Base-by-base conservation (phyloP, 805 yeast genomes). In the Candida golubevii region DNA sequence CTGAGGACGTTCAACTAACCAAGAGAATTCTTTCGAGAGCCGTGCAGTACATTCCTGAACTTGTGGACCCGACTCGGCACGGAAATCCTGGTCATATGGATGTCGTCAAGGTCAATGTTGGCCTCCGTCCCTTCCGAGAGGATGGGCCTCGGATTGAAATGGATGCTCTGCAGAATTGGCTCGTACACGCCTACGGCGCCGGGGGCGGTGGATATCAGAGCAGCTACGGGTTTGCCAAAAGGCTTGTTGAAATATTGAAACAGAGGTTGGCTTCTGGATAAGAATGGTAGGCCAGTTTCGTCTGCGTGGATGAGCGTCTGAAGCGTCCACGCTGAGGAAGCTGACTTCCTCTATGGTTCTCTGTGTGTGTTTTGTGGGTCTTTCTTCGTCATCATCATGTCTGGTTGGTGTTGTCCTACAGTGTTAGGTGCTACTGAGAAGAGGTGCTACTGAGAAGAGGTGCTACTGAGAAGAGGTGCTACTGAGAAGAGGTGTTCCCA, bases 171-270 rank as follows among this genome's bases (percentile, higher is more conserved):
- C 41, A 49, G 13, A 38, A 36, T 1, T 67, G 73, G 72, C 56
- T 82, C 18, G 71, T 82, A 23, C 88, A 83, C 59, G 78, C 77
- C 54, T 83, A 82, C 58, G 88, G 88, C 2, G 85, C 87, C 6
- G 58, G 58, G 11, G 57, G 53, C 2, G 59, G 54, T 1, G 58
- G 58, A 4, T 50, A 55, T 43, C 95, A 87, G 66, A 74, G 83
- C 4, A 82, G 87, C 3, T 77, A 74, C 47, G 90, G 88, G 1
- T 71, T 80, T 59, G 79, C 85, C 29, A 52, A 56, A n/a, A 7
- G 26, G n/a, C 26, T 48, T n/a, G 44, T 45, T 26, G 35, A 14
- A 11, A 33, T 47, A 11, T 36, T 41, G 12, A 18, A n/a, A n/a
- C n/a, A n/a, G n/a, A n/a, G n/a, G n/a, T n/a, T n/a, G 23, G 23